phyloP scores from a whole-genome alignment of 129 eudicot species.

The Chrysanthemum seticuspe region DNA sequence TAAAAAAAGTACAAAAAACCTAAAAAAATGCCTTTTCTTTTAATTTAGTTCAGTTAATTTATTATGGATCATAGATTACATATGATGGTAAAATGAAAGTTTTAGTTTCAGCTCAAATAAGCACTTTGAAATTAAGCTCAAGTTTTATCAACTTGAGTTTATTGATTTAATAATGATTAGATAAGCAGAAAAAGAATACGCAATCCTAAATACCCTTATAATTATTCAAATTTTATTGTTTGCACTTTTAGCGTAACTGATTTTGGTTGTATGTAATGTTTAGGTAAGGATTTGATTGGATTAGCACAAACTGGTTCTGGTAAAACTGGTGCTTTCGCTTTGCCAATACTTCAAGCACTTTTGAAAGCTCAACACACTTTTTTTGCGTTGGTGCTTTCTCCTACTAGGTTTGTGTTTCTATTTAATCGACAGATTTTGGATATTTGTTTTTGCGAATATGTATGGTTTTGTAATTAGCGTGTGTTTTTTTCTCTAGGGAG shows the following conservation, averaged over 20 bases:
- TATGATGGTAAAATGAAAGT: too few relatives aligned
- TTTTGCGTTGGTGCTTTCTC: conserved; percentile 86
- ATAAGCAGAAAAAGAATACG: too few relatives aligned
- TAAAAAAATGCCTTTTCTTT: too few relatives aligned
- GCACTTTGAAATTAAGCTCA: too few relatives aligned
- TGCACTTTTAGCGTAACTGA: not conserved
- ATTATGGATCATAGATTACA: too few relatives aligned
- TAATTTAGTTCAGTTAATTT: too few relatives aligned
- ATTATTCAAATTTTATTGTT: too few relatives aligned
- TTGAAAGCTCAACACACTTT: conserved; percentile 57
- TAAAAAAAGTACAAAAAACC: too few relatives aligned
- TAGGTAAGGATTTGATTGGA: conserved; percentile 90
- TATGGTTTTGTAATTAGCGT: not conserved
- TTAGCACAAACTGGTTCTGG: conserved; percentile 99
- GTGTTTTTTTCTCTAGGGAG: conserved; percentile 38
- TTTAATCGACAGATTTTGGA: not conserved
- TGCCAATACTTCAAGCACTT: conserved; percentile 74
- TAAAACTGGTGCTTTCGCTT: conserved; percentile 94
- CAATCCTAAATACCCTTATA: too few relatives aligned
- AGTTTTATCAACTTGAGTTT: too few relatives aligned
- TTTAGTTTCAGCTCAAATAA: too few relatives aligned
- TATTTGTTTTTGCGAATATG: not conserved
- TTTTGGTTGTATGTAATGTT: not conserved
- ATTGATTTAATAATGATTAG: too few relatives aligned
- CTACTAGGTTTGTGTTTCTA: conserved; percentile 53